Conservation (phyloP, 208 protist genomes). For the Wallacemonas rigidus region DNA sequence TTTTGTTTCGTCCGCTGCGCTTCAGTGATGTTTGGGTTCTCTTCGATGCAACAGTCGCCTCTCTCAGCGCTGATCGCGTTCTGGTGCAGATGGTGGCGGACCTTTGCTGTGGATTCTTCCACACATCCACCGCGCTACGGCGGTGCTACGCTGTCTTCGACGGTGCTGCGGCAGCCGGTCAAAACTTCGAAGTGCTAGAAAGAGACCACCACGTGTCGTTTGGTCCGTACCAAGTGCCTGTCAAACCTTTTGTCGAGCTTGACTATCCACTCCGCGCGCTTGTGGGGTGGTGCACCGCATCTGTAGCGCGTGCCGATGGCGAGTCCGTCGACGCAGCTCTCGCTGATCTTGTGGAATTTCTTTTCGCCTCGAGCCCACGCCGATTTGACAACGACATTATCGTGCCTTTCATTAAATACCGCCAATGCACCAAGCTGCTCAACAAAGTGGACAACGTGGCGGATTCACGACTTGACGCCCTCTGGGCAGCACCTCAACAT, state of each 20-base stretch:
- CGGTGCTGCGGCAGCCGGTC: constrained; percentile 5
- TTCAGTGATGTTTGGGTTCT: constrained; percentile 72
- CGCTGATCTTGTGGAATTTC: not conserved
- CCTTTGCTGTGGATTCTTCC: constrained; percentile 52
- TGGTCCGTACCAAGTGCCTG: constrained; percentile 35
- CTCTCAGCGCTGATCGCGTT: constrained; percentile 21
- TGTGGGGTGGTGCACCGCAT: constrained; percentile 24
- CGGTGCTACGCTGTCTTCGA: constrained; percentile 11
- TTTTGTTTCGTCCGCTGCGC: constrained; percentile 53
- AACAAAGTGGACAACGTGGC: constrained; percentile 36
- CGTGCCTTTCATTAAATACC: constrained; percentile 31
- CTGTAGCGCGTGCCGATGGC: not conserved
- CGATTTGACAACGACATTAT: constrained; percentile 25
- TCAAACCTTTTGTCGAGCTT: constrained; percentile 44
- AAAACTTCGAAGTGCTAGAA: not conserved
- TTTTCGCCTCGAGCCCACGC: not conserved
- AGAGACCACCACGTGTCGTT: constrained; percentile 18
- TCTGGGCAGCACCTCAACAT: not conserved
- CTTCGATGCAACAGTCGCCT: constrained; percentile 41
- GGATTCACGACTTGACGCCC: constrained; percentile 4
- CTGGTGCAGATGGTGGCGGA: constrained; percentile 57
- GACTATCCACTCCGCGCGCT: constrained; percentile 47
- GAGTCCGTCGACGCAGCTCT: constrained; percentile 18
- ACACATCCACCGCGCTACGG: constrained; percentile 9
- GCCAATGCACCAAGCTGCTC: constrained; percentile 30